Conservation (phyloP, 495 filamentous ascomycete species). For the Aspergillus avenaceus region DNA sequence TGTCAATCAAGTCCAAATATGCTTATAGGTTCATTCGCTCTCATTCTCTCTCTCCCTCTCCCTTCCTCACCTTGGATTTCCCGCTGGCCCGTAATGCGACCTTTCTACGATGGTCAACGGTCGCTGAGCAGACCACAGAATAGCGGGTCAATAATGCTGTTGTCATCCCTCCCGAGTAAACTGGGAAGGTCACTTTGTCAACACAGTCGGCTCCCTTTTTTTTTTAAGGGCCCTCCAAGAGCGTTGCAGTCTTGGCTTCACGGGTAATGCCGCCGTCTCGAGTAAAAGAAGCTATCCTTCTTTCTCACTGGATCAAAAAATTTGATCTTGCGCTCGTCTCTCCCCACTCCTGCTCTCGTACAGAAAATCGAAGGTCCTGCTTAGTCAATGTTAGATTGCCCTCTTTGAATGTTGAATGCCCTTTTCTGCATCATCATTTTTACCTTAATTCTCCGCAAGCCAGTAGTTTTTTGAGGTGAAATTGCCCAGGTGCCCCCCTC, state of each 20-base stretch:
- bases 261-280: neutral
- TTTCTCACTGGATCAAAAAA: neutral
- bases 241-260: conserved; percentile 2
- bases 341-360: too few relatives aligned
- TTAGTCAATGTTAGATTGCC: too few relatives aligned
- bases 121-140: neutral
- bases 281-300: neutral
- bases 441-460: neutral
- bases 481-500: too few relatives aligned
- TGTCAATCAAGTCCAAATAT: neutral
- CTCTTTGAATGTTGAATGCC: too few relatives aligned
- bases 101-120: conserved; percentile 14
- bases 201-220: neutral
- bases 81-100: conserved; percentile 5
- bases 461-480: neutral
- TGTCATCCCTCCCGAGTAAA: neutral
- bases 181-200: too few relatives aligned
- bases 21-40: neutral
- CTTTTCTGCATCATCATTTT: neutral
- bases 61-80: neutral
- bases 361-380: too few relatives aligned
- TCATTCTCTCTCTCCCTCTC: neutral
- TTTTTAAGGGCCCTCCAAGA: neutral
- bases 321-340: neutral
- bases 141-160: neutral